phyloP scores from a whole-genome alignment of 306 rosid genomes.

The Leucaena leucocephala region DNA sequence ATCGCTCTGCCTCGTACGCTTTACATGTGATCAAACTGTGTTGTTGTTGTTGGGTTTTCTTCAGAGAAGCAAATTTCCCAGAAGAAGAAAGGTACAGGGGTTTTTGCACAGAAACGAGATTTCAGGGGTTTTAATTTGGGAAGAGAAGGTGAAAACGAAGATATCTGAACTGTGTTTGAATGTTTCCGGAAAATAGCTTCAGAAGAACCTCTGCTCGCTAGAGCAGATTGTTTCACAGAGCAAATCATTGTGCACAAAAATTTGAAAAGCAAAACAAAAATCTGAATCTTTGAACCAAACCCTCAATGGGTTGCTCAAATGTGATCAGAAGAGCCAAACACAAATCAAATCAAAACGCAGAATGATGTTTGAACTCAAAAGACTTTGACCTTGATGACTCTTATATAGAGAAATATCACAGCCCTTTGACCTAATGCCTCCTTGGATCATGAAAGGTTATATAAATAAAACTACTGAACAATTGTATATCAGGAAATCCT shows the following conservation, averaged over 20 bases:
- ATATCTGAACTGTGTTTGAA: slow-evolving; percentile 36
- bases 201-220: slow-evolving; percentile 43
- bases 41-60: slow-evolving; percentile 12
- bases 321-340: slow-evolving; percentile 1
- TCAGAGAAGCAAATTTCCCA: slow-evolving; percentile 39
- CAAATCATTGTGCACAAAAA: slow-evolving; percentile 39
- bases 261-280: background rate
- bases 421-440: slow-evolving; percentile 35
- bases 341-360: slow-evolving; percentile 16
- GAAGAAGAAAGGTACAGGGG: slow-evolving; percentile 62
- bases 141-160: slow-evolving; percentile 36
- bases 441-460: slow-evolving; percentile 39
- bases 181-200: slow-evolving; percentile 41
- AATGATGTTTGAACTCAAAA: background rate
- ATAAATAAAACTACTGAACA: background rate
- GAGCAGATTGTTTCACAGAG: slow-evolving; percentile 47
- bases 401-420: background rate
- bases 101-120: slow-evolving; percentile 43
- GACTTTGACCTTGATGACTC: slow-evolving; percentile 18
- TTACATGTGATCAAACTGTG: slow-evolving; percentile 51
- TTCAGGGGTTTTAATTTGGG: slow-evolving; percentile 14
- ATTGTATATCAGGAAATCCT: background rate
- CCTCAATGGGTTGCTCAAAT: slow-evolving; percentile 25
- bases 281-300: slow-evolving; percentile 33
- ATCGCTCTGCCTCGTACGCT: slow-evolving; percentile 73